Evolutionary conservation across 2,329 filamentous ascomycete genomes (phyloP), one percentile per base, ranked within the genome.

Genomic region (Penicillium fuscoglaucum): DNA sequence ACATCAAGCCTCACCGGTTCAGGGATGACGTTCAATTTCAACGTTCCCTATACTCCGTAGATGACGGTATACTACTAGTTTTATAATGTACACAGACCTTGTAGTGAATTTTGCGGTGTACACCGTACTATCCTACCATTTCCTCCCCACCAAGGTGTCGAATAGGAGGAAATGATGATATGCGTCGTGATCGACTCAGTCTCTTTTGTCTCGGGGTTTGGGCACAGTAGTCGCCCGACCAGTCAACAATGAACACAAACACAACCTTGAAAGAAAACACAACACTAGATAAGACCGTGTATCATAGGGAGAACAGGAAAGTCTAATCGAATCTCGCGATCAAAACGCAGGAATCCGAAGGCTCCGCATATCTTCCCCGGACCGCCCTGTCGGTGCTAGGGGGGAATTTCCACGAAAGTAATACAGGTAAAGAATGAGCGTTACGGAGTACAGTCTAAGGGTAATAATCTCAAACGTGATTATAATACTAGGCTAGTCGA

Each of bases 311-410:
- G 63, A 59, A 46, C 31, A 44, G 31, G 29, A n/a, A 60, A 61
- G 45, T 61, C 55, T 57, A 58, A 59, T 60, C 46, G 39, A 60
- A 47, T 39, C 24, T 48, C 53, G 59, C 61, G 63, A 62, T 64
- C 64, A 57, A 64, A 68, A 64, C 57, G 53, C 60, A 62, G 56
- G 59, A 67, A 63, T 64, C 59, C 55, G 61, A 61, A 54, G 55
- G 63, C 63, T 69, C 68, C 68, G 68, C 67, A 68, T 64, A 63
- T 58, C 56, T 63, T 60, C 64, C 68, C 69, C 63, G 55, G 64
- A 67, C 68, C 70, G 57, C 55, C 39, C 61, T 66, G 62, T 66
- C 64, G 65, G 68, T 66, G 66, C 61, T 54, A 52, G 44, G 52
- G 60, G 56, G 64, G 61, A 64, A 64, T 39, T 57, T 19, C 17